A percentile compares a stretch with the other conserved stretches of the same genome.
Evolutionary conservation across 129 eudicot genomes (phyloP).

Genomic region (Lactuca saligna): DNA sequence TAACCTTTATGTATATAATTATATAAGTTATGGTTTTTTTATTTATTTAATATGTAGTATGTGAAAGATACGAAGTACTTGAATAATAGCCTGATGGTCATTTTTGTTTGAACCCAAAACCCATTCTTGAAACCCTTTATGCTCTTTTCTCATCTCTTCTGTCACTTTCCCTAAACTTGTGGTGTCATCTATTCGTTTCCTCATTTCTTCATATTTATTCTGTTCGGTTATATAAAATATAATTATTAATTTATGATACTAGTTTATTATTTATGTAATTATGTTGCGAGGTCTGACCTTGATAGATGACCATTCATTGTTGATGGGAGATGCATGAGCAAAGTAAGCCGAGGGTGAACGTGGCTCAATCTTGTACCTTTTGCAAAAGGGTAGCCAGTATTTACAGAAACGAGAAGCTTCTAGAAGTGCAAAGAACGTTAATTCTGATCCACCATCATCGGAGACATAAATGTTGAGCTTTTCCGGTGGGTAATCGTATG

Average conservation of each 20-base stretch:
- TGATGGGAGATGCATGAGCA: constrained; percentile 8
- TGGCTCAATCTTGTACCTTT: constrained; percentile 22
- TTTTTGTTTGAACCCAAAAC: constrained; percentile 13
- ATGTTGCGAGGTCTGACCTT: constrained; percentile 16
- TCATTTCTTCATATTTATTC: constrained; percentile 39
- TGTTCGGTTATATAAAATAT: not conserved
- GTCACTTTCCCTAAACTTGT: constrained; percentile 24
- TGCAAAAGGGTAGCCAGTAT: constrained; percentile 32
- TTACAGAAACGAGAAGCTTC: constrained; percentile 27
- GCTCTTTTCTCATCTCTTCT: constrained; percentile 27
- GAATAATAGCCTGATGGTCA: constrained; percentile 45
- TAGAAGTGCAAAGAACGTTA: constrained; percentile 27
- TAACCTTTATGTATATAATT: not conserved
- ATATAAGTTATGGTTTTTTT: not conserved
- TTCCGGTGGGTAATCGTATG: constrained; percentile 40
- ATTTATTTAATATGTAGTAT: not conserved
- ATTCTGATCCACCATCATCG: constrained; percentile 37
- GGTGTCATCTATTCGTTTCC: constrained; percentile 23
- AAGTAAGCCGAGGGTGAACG: constrained; percentile 27
- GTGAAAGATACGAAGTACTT: constrained; percentile 25
- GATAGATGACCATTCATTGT: constrained; percentile 25
- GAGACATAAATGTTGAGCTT: constrained; percentile 33
- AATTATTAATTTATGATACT: too few relatives aligned
- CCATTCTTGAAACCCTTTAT: constrained; percentile 44
- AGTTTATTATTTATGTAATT: not conserved